These are phyloP conservation scores for Scleromitrula shiraiana DNA, from an alignment of 2,329 filamentous ascomycete species.

Conservation along the genomic window DNA sequence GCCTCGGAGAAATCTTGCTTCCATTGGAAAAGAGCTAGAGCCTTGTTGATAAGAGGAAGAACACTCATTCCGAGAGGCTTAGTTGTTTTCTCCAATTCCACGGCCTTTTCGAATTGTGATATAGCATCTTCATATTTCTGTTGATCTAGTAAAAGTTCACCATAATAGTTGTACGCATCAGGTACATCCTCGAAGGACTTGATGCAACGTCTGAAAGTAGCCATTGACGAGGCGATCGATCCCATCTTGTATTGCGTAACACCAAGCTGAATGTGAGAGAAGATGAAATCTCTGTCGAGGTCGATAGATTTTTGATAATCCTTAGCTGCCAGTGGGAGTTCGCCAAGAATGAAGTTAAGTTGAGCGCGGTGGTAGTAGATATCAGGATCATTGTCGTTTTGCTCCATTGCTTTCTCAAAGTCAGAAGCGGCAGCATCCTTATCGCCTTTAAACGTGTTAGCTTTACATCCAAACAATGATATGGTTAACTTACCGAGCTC, in stretches of 20 bases:
- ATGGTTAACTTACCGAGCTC: constrained; percentile 61
- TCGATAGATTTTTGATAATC: constrained; percentile 99
- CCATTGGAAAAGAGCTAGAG: constrained; percentile 93
- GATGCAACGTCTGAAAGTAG: constrained; percentile 92
- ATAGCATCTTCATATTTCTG: constrained; percentile 92
- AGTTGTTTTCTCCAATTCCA: constrained; percentile 93
- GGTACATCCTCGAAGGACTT: constrained; percentile 97
- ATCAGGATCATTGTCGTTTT: constrained; percentile 85
- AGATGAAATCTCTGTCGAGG: constrained; percentile 92
- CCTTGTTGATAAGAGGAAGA: constrained; percentile 96
- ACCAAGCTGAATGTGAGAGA: constrained; percentile 97
- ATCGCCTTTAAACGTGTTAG: constrained; percentile 49
- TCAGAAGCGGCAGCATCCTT: constrained; percentile 81
- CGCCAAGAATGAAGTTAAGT: constrained; percentile 93
- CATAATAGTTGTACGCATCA: constrained; percentile 99
- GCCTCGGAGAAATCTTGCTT: constrained; percentile 94
- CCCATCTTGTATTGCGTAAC: constrained; percentile 99
- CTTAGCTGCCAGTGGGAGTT: constrained; percentile 88
- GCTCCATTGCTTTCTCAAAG: constrained; percentile 75
- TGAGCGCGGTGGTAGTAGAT: constrained; percentile 99
- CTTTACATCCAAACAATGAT: neutral
- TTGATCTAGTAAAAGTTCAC: constrained; percentile 92
- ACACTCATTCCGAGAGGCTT: constrained; percentile 97
- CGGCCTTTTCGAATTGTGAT: constrained; percentile 96
- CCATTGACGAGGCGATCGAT: constrained; percentile 94